These are phyloP conservation scores for Leishmania arabica DNA, from an alignment of 208 protist species.

Conservation along the genomic window DNA sequence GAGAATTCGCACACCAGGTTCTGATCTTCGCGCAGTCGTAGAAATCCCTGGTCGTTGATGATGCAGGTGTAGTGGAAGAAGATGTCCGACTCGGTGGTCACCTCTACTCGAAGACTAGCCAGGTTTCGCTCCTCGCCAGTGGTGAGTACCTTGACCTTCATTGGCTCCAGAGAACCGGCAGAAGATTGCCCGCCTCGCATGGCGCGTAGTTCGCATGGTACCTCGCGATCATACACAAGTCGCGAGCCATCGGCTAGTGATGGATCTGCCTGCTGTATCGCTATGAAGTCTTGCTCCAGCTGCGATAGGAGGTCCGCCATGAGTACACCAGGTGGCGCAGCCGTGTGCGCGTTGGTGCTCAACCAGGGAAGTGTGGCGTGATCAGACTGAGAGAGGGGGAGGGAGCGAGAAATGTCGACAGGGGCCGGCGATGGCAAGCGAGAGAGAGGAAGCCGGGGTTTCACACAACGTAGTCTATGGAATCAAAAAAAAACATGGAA, in stretches of 20 bases:
- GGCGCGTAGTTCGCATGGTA: conserved; percentile 90
- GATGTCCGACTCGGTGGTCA: conserved; percentile 92
- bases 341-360: background rate
- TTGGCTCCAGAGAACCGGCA: conserved; percentile 85
- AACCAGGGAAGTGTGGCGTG: background rate
- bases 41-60: conserved; percentile 87
- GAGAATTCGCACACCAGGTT: conserved; percentile 94
- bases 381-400: background rate
- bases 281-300: conserved; percentile 90
- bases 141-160: conserved; percentile 92
- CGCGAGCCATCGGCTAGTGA: conserved; percentile 88
- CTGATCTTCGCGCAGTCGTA: conserved; percentile 85
- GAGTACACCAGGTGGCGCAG: background rate
- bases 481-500: background rate
- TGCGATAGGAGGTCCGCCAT: conserved; percentile 85
- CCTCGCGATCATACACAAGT: conserved; percentile 92
- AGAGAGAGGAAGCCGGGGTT: background rate
- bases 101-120: conserved; percentile 76
- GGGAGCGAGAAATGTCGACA: background rate
- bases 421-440: background rate
- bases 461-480: background rate
- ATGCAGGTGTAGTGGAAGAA: conserved; percentile 95
- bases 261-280: conserved; percentile 92
- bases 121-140: conserved; percentile 83
- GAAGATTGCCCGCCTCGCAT: conserved; percentile 66